These are phyloP conservation scores for Bonia amplexicaulis DNA, from an alignment of 176 grass and related monocot species.

Conservation along the genomic window DNA sequence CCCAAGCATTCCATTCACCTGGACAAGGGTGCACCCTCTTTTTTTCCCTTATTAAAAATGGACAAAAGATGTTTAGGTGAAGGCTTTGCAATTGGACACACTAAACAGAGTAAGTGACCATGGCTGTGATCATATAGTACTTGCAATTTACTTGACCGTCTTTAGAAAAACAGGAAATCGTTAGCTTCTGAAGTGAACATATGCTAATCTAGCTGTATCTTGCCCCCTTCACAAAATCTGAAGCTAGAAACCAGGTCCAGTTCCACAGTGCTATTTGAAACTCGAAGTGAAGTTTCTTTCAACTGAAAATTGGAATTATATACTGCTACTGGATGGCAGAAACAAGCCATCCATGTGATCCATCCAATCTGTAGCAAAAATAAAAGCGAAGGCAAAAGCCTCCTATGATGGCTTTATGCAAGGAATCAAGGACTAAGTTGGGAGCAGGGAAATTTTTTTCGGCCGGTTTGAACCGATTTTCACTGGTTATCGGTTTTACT, in stretches of 20 bases:
- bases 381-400: neutral
- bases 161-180: neutral
- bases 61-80: neutral
- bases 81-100: neutral
- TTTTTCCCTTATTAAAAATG: neutral
- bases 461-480: no score
- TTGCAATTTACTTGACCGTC: neutral
- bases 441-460: neutral
- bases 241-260: neutral
- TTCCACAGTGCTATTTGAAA: neutral
- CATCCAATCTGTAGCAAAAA: neutral
- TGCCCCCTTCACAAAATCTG: neutral
- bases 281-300: neutral
- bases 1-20: slow-evolving; percentile 35
- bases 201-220: neutral
- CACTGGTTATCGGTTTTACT: no score
- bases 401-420: neutral
- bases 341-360: neutral
- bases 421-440: slow-evolving; percentile 5
- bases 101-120: neutral
- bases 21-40: neutral
- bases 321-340: neutral
- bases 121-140: neutral
- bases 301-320: neutral
- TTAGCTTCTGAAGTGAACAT: neutral